phyloP scores from a whole-genome alignment of 2,329 filamentous ascomycete species.

The Sarocladium oryzae region DNA sequence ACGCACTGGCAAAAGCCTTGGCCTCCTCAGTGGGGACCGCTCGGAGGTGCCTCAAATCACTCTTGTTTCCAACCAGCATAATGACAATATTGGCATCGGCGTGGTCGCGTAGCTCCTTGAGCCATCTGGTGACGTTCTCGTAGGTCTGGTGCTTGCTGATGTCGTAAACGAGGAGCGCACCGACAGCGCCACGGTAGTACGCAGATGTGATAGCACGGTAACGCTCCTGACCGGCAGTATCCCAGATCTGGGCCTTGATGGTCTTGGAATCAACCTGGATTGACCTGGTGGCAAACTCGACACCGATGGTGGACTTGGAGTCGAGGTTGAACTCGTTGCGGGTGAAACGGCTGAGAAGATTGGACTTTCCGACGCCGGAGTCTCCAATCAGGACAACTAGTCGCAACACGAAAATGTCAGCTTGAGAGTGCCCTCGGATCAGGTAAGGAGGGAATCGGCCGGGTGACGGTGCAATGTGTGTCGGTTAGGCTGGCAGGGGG shows the following conservation, averaged over 20 bases:
- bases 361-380: constrained; percentile 99
- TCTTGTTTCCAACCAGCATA: constrained; percentile 99
- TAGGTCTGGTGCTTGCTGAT: constrained; percentile 99
- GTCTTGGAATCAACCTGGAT: constrained; percentile 99
- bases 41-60: constrained; percentile 96
- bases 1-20: constrained; percentile 90
- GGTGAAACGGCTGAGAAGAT: constrained; percentile 98
- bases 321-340: constrained; percentile 99
- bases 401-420: constrained; percentile 9
- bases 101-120: constrained; percentile 97
- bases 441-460: neutral
- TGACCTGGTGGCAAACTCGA: constrained; percentile 96
- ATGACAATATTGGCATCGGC: constrained; percentile 99
- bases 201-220: constrained; percentile 99
- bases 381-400: constrained; percentile 97
- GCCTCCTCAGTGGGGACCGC: constrained; percentile 97
- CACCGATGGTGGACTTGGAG: constrained; percentile 98
- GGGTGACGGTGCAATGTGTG: constrained; percentile 23
- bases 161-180: constrained; percentile 96
- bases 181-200: constrained; percentile 97
- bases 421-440: neutral
- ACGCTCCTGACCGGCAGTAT: constrained; percentile 96
- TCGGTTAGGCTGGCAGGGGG: constrained; percentile 17
- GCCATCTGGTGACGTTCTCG: constrained; percentile 97
- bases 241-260: constrained; percentile 99